Percentiles rank a stretch among this genome's conserved stretches.
phyloP scores from a whole-genome alignment of 495 filamentous ascomycete genomes.

The Hyaloscypha hepaticicola region DNA sequence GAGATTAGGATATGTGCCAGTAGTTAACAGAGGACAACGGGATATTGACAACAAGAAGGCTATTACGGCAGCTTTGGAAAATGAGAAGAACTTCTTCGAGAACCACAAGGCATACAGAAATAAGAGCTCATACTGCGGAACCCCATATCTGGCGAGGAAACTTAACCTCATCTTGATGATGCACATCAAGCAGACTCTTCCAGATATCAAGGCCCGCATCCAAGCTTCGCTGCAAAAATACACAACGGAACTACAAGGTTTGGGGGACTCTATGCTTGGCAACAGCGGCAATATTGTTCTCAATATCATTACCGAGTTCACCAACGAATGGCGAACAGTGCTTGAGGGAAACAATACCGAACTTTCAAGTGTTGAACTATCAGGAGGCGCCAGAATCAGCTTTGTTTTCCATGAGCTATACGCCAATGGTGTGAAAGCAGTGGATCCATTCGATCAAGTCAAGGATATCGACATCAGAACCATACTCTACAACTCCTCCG shows the following conservation, averaged over 20 bases:
- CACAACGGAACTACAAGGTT: conserved; percentile 69
- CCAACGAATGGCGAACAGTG: conserved; percentile 93
- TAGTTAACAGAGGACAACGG: conserved; percentile 97
- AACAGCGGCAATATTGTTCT: conserved; percentile 95
- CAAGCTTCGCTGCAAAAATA: conserved; percentile 92
- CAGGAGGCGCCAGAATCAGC: conserved; percentile 96
- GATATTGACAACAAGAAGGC: conserved; percentile 97
- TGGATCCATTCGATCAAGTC: conserved; percentile 95
- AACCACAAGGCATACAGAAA: conserved; percentile 98
- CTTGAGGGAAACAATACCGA: conserved; percentile 96
- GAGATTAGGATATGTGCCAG: conserved; percentile 94
- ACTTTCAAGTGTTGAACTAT: conserved; percentile 88
- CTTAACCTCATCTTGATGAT: conserved; percentile 99
- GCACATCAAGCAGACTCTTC: conserved; percentile 99
- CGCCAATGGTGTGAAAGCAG: conserved; percentile 95
- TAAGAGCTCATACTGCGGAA: conserved; percentile 98
- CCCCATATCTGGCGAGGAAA: conserved; percentile 93
- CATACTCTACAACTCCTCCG: conserved; percentile 96
- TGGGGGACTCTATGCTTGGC: conserved; percentile 94
- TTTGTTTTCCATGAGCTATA: conserved; percentile 99
- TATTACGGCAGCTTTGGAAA: conserved; percentile 89
- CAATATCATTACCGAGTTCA: conserved; percentile 98
- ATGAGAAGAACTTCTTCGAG: conserved; percentile 97
- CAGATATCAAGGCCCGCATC: conserved; percentile 97
- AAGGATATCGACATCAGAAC: conserved; percentile 98